Percentiles rank a stretch among this genome's conserved stretches.
Evolutionary conservation across 2,329 filamentous ascomycete species (phyloP).

Genomic region (Colletotrichum filicis): DNA sequence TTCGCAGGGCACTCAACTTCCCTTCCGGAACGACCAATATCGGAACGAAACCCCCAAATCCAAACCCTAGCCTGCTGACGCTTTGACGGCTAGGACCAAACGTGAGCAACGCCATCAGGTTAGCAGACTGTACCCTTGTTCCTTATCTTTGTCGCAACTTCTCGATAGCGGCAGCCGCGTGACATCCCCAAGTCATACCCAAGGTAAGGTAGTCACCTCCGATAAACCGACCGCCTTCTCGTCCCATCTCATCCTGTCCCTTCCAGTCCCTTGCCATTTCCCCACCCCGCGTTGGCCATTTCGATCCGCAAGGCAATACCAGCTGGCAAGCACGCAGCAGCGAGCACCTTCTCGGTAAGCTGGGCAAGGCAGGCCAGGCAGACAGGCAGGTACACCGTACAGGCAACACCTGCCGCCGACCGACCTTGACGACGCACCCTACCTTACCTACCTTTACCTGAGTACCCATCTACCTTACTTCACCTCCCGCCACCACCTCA

Average conservation of each 20-base stretch:
- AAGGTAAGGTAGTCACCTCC: slow-evolving; percentile 18
- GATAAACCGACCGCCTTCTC: slow-evolving; percentile 26
- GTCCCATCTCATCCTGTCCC: slow-evolving; percentile 27
- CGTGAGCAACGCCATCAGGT: slow-evolving; percentile 26
- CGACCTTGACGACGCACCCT: not conserved
- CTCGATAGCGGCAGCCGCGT: slow-evolving; percentile 31
- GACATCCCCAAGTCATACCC: slow-evolving; percentile 21
- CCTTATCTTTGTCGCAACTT: slow-evolving; percentile 29
- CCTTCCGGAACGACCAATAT: not conserved
- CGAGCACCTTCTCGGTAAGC: not conserved
- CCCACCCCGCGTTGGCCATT: slow-evolving; percentile 17
- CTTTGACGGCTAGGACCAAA: slow-evolving; percentile 21
- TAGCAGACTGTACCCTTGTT: slow-evolving; percentile 25
- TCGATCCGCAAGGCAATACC: slow-evolving; percentile 16
- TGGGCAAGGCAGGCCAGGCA: not conserved
- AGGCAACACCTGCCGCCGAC: slow-evolving; percentile 2
- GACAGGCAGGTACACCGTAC: not conserved
- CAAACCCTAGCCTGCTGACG: not conserved
- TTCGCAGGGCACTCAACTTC: not conserved
- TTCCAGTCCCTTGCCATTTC: slow-evolving; percentile 9
- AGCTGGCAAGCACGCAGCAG: slow-evolving; percentile 13
- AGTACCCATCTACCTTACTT: not conserved
- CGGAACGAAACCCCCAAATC: not conserved
- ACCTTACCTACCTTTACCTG: not conserved
- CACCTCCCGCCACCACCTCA: not conserved